Evolutionary conservation across 768 basidiomycete genomes (phyloP), one percentile per base, ranked within the genome.

Genomic region (Fibroporia radiculosa): DNA sequence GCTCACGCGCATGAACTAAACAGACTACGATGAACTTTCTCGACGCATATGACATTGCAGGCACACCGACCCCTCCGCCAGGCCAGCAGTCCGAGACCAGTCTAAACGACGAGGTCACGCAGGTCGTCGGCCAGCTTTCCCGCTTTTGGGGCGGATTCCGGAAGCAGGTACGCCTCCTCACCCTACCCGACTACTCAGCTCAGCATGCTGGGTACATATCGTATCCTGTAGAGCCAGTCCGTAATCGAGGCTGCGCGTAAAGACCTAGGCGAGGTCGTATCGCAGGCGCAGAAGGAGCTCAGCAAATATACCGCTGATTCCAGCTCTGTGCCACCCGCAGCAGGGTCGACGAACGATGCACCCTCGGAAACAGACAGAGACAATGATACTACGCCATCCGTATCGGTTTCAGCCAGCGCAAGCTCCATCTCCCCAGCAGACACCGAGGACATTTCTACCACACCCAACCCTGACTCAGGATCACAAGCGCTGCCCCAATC

Each of bases 91-190:
- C 77, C 24, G 75, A 77, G 45, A 72, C 61, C 32, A 77, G 72
- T 45, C 66, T 96, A 34, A 83, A 93, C 56, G 84, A 93, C 56
- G 92, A 96, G 62, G 88, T 96, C 12, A 74, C 75, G 1, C 84
- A 95, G 56, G 92, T 92, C 19, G 78, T 93, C 32, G 87, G 87
- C n/a, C 84, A 89, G 56, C 68, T 95, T 11, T 80, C 82, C 23
- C 72, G 83, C 41, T 82, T 92, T 59, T 96, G 93, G 93, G 90
- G 90, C 35, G 86, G 89, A 24, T 85, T 93, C 58, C 78, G 81
- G 69, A 87, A 84, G 62, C 91, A 93, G 80, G 91, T 80, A 54
- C 51, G 78, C n/a, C n/a, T 56, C 39, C 3, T 16, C 18, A 12
- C 6, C n/a, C 5, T 28, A 11, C 24, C 13, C 22, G 31, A 1